Conservation (phyloP, 2,329 filamentous ascomycete species). For the Phaeophleospora eucalypticola region DNA sequence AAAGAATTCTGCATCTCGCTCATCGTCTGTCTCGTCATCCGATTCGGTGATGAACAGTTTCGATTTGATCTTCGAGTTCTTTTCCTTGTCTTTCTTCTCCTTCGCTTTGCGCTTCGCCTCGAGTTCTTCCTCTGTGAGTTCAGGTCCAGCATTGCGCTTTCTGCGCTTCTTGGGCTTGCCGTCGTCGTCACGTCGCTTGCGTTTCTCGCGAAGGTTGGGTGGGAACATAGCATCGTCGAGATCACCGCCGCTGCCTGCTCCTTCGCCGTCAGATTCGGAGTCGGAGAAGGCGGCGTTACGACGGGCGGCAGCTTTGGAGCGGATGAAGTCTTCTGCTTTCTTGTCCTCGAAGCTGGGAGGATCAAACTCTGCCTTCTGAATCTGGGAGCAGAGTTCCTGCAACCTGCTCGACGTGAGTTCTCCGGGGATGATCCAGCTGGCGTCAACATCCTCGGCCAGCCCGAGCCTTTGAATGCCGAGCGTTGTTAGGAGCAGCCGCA, state of each 20-base stretch:
- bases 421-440: constrained; percentile 72
- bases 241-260: constrained; percentile 18
- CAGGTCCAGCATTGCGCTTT: constrained; percentile 42
- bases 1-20: constrained; percentile 72
- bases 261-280: constrained; percentile 50
- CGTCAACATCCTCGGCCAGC: constrained; percentile 67
- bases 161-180: constrained; percentile 55
- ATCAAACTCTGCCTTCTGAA: constrained; percentile 73
- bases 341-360: constrained; percentile 72
- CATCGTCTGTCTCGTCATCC: constrained; percentile 84
- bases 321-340: constrained; percentile 72
- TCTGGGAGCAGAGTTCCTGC: constrained; percentile 63
- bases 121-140: constrained; percentile 59
- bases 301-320: constrained; percentile 58
- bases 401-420: constrained; percentile 61
- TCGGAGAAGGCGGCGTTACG: constrained; percentile 55
- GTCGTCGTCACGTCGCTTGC: constrained; percentile 10
- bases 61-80: constrained; percentile 76
- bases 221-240: constrained; percentile 29
- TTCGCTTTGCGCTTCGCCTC: constrained; percentile 59
- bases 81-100: constrained; percentile 68
- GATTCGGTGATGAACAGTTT: constrained; percentile 74
- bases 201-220: constrained; percentile 28
- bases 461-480: constrained; percentile 65
- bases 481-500: constrained; percentile 78